These are phyloP conservation scores for Bonia amplexicaulis DNA, from an alignment of 176 grass and related monocot species.

Conservation along the genomic window DNA sequence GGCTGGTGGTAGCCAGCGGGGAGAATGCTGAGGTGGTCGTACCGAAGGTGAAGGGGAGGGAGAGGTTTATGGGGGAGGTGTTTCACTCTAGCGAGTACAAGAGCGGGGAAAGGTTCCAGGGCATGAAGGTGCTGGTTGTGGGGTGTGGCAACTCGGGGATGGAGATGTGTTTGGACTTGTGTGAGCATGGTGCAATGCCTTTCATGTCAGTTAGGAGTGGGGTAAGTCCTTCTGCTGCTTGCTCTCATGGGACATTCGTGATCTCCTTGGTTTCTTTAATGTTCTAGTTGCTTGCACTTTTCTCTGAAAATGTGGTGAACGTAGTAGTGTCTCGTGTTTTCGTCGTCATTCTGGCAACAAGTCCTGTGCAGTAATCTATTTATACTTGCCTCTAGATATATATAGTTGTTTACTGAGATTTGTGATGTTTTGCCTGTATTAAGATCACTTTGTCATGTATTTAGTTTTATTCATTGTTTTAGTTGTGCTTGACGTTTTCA, in stretches of 20 bases:
- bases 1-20: conserved; percentile 88
- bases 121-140: conserved; percentile 72
- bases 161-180: conserved; percentile 93
- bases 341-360: neutral
- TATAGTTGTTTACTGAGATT: neutral
- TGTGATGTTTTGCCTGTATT: neutral
- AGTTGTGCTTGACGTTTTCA: neutral
- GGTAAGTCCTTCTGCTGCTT: conserved; percentile 34
- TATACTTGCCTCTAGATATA: neutral
- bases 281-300: neutral
- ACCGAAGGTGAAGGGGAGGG: conserved; percentile 65
- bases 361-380: neutral
- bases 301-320: neutral
- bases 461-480: neutral
- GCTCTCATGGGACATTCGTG: neutral
- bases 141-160: conserved; percentile 96
- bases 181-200: conserved; percentile 69
- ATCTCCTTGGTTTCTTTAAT: neutral
- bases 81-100: conserved; percentile 82
- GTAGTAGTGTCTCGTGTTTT: neutral
- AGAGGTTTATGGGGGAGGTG: conserved; percentile 59
- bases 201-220: conserved; percentile 94
- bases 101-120: conserved; percentile 65
- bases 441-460: neutral
- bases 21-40: conserved; percentile 85